These are phyloP conservation scores for Fusarium chuoi DNA, from an alignment of 2,329 filamentous ascomycete species.

Conservation along the genomic window DNA sequence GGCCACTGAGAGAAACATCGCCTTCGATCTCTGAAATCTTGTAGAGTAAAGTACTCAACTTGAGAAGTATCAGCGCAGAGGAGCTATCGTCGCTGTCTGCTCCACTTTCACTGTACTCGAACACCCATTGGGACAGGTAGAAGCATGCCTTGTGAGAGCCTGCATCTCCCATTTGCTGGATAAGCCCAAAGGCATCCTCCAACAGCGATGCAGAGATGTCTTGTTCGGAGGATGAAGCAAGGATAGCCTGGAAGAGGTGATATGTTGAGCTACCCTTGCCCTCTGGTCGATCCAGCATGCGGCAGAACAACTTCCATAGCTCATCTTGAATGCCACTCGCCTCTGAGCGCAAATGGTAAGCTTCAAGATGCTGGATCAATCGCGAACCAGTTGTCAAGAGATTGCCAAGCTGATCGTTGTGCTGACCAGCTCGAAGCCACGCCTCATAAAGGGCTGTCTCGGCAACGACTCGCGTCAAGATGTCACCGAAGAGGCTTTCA, in stretches of 20 bases:
- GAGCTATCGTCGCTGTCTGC: background rate
- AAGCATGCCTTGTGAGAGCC: background rate
- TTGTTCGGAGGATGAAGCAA: background rate
- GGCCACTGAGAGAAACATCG: background rate
- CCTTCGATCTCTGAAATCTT: background rate
- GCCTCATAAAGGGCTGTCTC: background rate
- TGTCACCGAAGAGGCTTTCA: background rate
- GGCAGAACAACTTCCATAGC: background rate
- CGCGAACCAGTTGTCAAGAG: background rate
- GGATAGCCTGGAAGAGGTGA: background rate
- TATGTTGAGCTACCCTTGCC: background rate
- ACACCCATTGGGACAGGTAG: background rate
- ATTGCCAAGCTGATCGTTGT: background rate
- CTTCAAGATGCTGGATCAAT: background rate
- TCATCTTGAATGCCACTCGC: background rate
- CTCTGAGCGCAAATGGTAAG: background rate
- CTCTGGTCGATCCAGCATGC: background rate
- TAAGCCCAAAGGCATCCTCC: background rate
- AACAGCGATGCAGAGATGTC: fast-evolving
- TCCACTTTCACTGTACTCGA: background rate
- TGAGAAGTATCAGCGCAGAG: background rate
- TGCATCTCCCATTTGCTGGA: background rate
- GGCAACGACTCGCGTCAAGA: background rate
- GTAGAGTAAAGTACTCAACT: background rate
- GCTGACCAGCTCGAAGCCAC: background rate